Percentiles rank a stretch among this genome's conserved stretches.
These are phyloP conservation scores for Arthrobotrys sphaeroides DNA, from an alignment of 2,329 filamentous ascomycete genomes.

Conservation along the genomic window DNA sequence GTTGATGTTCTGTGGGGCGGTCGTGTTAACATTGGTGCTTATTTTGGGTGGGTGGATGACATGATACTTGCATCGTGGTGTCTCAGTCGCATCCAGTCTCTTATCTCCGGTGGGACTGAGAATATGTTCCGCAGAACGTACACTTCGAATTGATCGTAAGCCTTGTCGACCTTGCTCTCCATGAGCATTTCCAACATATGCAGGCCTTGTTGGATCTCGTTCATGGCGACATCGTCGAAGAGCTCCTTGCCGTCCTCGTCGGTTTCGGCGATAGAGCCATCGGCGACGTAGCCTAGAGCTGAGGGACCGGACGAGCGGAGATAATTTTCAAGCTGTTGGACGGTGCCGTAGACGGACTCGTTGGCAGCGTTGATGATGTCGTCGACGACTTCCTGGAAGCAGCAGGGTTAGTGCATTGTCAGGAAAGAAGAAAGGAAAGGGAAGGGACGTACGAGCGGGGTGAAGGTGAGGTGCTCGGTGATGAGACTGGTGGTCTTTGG, in stretches of 20 bases:
- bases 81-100: conserved; percentile 79
- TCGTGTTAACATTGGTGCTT: neutral
- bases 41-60: conserved; percentile 22
- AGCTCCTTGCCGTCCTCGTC: conserved; percentile 62
- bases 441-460: conserved; percentile 76
- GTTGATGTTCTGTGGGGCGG: conserved; percentile 31
- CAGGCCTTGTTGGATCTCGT: conserved; percentile 87
- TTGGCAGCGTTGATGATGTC: conserved; percentile 98
- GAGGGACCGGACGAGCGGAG: conserved; percentile 78
- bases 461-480: conserved; percentile 95
- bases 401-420: conserved; percentile 25
- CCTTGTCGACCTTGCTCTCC: conserved; percentile 81
- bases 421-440: conserved; percentile 1
- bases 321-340: conserved; percentile 85
- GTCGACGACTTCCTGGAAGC: conserved; percentile 84
- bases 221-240: conserved; percentile 66
- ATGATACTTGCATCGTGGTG: conserved; percentile 76
- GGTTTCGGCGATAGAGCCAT: conserved; percentile 63
- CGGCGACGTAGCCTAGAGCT: conserved; percentile 78
- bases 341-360: conserved; percentile 86
- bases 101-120: conserved; percentile 74
- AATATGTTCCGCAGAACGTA: conserved; percentile 89
- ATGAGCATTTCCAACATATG: conserved; percentile 85
- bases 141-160: conserved; percentile 87
- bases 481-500: conserved; percentile 66